Evolutionary conservation across 2,329 filamentous ascomycete genomes (phyloP), one percentile per base, ranked within the genome.

Genomic region (Zymoseptoria crescenta): DNA sequence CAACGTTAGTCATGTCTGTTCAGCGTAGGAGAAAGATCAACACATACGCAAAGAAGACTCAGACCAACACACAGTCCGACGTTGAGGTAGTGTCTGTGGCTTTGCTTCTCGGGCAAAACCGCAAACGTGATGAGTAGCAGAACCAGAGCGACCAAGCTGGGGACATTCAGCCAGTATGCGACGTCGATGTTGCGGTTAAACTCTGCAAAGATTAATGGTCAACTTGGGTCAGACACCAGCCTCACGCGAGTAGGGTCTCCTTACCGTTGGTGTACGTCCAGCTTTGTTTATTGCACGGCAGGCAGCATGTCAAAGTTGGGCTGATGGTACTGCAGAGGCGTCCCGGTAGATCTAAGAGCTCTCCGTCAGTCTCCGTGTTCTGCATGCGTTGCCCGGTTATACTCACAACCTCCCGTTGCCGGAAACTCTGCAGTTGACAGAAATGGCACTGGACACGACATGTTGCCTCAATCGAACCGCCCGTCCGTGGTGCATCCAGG

Each of bases 31-130:
- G 96, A 85, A 1, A 89, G 81, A 7, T 92, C 93, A 0, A 91
- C 92, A 63, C 83, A 94, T 87, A 58, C 91, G 79, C 55, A 87
- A 73, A 54, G 91, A 83, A 4, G 82, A 85, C 55, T 86, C 51
- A 96, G 79, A 69, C 88, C 89, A 63, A 96, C 86, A 71, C 86
- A 93, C 49, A 96, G 78, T 67, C 96, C 96, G 71, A 96, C 90
- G 45, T 91, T 83, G 69, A 89, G 86, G 9, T 90, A 95, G 66
- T 91, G 87, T 24, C 89, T 83, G 0, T 88, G 88, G 66, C 87
- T 85, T 54, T 87, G 74, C 52, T 91, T 81, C 57, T 89, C 84
- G 9, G 91, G 90, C 27, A 96, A 78, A 19, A 87, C 79, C 8
- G 83, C 78, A 80, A 89, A 96, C 6, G 90, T 94, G 4, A 89